Base-by-base conservation (phyloP, 306 rosid species). In the Dryas octopetala region DNA sequence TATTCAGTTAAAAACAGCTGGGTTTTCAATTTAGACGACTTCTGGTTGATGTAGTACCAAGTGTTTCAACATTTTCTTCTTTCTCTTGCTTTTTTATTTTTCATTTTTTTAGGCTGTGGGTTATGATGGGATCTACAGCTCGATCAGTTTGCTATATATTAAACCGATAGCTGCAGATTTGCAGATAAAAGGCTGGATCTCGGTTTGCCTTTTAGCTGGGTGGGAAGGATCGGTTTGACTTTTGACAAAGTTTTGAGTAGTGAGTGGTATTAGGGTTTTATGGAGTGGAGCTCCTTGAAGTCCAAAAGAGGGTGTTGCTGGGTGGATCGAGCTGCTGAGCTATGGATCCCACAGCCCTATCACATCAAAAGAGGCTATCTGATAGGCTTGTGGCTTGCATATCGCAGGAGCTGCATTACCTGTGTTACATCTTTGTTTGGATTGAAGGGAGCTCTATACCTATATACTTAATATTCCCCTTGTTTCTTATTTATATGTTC, bases 401-500 rank as follows among this genome's bases (percentile, higher is more conserved):
- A 90, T 54, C 86, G 72, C 71, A 54, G 96, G 98, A 94, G 98
- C 90, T 85, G 80, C 72, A 81, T 90, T 72, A n/a, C 80, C 78
- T 58, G 0, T 49, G 86, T 80, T 14, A 49, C 66, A 89, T 84
- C 94, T 79, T 91, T 86, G 72, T 94, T 94, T 94, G 98, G 98
- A 94, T 91, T 94, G 97, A 94, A 94, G 98, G 97, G 98, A 94
- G 98, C 98, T 94, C 98, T 89, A 84, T 96, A 63, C 78, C 70
- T 62, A 1, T 32, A 32, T 32, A 1, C 38, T 32, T 32, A 32
- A 46, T 46, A 46, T 46, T 46, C 8, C 6, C 4, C 49, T 46
- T 46, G 14, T 41, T 66, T 55, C 55, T 64, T 43, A 3, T 1
- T 64, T 2, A 5, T 15, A 7, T 7, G 7, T 15, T 64, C 40